phyloP scores from a whole-genome alignment of 2,329 filamentous ascomycete species.

The Pezizomycotina sp. region DNA sequence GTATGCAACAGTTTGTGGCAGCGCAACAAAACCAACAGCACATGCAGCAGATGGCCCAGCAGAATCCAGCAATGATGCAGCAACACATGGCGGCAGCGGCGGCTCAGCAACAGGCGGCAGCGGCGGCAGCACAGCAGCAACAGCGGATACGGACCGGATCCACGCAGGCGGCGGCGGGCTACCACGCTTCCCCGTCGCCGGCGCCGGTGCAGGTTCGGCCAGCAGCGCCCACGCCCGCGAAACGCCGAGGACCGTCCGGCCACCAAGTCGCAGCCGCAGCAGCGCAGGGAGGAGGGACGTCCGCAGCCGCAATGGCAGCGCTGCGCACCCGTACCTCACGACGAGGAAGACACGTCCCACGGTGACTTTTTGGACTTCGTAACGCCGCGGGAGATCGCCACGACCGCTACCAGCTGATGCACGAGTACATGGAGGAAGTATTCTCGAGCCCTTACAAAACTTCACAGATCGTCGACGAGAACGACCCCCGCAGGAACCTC shows the following conservation, averaged over 20 bases:
- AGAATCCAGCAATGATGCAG: constrained; percentile 9
- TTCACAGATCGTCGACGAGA: too few species aligned
- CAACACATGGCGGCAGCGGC: constrained; percentile 11
- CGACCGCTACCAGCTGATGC: constrained; percentile 83
- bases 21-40: constrained; percentile 13
- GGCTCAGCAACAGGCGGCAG: constrained; percentile 7
- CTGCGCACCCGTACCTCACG: constrained; percentile 44
- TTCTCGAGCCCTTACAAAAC: constrained; percentile 79
- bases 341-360: constrained; percentile 74
- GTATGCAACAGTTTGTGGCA: too few species aligned
- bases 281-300: too few species aligned
- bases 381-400: constrained; percentile 75
- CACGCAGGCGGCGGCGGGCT: constrained; percentile 1
- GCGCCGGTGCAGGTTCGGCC: constrained; percentile 14
- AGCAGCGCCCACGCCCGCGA: constrained; percentile 8
- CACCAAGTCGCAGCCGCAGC: constrained; percentile 2
- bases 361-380: constrained; percentile 83
- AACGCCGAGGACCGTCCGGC: constrained; percentile 14
- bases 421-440: constrained; percentile 98
- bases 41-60: constrained; percentile 15
- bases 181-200: constrained; percentile 11
- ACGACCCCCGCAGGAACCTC: constrained; percentile 54
- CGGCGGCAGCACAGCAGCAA: too few species aligned
- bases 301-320: constrained; percentile 6
- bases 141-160: too few species aligned